Conservation (phyloP, 768 basidiomycete species). For the Lactifluus volemus region DNA sequence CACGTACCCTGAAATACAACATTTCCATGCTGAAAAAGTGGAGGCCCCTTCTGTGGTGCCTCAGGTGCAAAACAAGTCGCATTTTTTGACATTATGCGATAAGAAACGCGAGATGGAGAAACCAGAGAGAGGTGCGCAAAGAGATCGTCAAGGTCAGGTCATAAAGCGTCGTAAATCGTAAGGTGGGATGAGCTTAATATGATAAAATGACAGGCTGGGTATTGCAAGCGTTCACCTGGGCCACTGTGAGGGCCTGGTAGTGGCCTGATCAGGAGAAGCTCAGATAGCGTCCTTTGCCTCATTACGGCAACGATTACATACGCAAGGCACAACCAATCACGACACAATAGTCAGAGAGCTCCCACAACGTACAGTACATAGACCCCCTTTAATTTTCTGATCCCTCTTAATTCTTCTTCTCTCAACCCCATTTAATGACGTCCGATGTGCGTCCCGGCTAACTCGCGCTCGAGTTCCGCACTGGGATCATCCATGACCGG, state of each 20-base stretch:
- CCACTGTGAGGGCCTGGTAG: background rate
- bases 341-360: no score
- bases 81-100: constrained; percentile 13
- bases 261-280: background rate
- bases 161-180: background rate
- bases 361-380: background rate
- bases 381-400: background rate
- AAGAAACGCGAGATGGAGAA: background rate
- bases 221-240: background rate
- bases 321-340: no score
- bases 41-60: constrained; percentile 38
- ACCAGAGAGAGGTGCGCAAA: background rate
- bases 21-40: constrained; percentile 54
- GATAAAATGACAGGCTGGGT: background rate
- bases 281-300: background rate
- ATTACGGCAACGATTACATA: background rate
- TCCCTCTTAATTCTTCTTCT: background rate
- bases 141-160: constrained; percentile 4
- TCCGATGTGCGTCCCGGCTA: constrained; percentile 60
- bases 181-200: background rate
- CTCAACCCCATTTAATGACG: constrained; percentile 1
- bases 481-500: constrained; percentile 82
- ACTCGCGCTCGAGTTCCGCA: constrained; percentile 76
- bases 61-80: constrained; percentile 32
- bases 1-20: constrained; percentile 50